Evolutionary conservation across 139 green algal species (phyloP).

Genomic region (Chlorokybus atmophyticus): DNA sequence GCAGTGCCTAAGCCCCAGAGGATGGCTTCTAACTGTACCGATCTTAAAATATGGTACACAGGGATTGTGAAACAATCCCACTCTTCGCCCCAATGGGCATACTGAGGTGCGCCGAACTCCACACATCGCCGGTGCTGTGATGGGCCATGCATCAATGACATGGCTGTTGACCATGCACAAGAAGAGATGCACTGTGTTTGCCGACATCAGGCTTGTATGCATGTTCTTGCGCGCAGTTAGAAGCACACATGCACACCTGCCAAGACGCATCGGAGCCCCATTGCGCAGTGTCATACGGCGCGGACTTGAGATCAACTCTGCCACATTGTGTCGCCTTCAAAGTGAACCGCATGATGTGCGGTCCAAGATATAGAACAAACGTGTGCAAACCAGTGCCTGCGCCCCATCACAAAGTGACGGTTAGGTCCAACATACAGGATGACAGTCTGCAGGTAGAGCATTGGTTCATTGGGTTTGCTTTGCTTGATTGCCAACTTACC

Average conservation of each 20-base stretch:
- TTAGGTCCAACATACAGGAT: no score
- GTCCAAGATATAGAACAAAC: constrained; percentile 31
- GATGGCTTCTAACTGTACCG: constrained; percentile 23
- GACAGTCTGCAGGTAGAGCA: not conserved
- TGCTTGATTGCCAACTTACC: constrained; percentile 8
- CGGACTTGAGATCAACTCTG: constrained; percentile 21
- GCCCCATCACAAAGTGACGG: no score
- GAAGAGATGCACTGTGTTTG: no score
- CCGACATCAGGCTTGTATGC: no score
- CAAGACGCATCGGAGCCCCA: constrained; percentile 19
- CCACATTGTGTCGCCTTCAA: constrained; percentile 23
- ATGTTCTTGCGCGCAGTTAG: no score
- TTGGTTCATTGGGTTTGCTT: not conserved
- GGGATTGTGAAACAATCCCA: constrained; percentile 3
- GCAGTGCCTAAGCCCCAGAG: constrained; percentile 27
- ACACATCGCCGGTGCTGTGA: no score
- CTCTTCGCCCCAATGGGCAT: constrained; percentile 13
- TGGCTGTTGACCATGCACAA: no score
- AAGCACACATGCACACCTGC: no score
- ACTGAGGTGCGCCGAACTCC: constrained; percentile 18
- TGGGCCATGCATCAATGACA: no score
- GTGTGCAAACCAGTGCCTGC: constrained; percentile 24
- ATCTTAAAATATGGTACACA: constrained; percentile 4
- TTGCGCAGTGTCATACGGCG: constrained; percentile 20
- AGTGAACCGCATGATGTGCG: constrained; percentile 23